phyloP scores from a whole-genome alignment of 2,329 filamentous ascomycete genomes.

The Alternaria postmessia region DNA sequence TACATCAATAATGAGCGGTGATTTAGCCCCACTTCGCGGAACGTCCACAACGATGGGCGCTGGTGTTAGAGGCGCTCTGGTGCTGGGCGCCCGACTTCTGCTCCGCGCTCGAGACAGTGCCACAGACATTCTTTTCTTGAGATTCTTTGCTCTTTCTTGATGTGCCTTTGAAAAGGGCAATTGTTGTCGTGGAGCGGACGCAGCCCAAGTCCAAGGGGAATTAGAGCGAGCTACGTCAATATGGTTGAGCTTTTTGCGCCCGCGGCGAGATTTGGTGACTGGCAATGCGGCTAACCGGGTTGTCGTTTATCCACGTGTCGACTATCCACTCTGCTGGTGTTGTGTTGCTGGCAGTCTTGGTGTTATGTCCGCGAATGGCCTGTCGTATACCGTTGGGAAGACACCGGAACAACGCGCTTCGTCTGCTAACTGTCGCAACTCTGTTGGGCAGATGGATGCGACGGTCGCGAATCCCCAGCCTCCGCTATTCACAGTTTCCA shows the following conservation, averaged over 20 bases:
- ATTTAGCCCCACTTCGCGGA: conserved; percentile 33
- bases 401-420: conserved; percentile 12
- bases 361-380: conserved; percentile 10
- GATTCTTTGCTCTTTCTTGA: conserved; percentile 22
- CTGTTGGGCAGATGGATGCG: background rate
- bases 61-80: conserved; percentile 27
- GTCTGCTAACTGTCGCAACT: conserved; percentile 7
- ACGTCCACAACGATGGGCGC: conserved; percentile 37
- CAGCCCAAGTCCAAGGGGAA: conserved; percentile 33
- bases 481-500: conserved; percentile 4
- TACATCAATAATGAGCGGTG: conserved; percentile 41
- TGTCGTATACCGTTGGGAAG: conserved; percentile 12
- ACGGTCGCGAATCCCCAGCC: conserved; percentile 9
- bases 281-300: conserved; percentile 15
- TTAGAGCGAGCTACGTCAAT: conserved; percentile 32
- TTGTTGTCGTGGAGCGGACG: conserved; percentile 29
- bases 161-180: conserved; percentile 28
- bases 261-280: conserved; percentile 20
- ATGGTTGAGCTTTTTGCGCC: conserved; percentile 26
- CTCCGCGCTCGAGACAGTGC: conserved; percentile 40
- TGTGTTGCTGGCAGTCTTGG: conserved; percentile 13
- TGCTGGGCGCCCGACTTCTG: conserved; percentile 42
- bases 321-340: conserved; percentile 15
- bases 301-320: conserved; percentile 13
- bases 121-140: conserved; percentile 34